Evolutionary conservation across 2,329 filamentous ascomycete genomes (phyloP).

Genomic region (Hypoxylon sp.): DNA sequence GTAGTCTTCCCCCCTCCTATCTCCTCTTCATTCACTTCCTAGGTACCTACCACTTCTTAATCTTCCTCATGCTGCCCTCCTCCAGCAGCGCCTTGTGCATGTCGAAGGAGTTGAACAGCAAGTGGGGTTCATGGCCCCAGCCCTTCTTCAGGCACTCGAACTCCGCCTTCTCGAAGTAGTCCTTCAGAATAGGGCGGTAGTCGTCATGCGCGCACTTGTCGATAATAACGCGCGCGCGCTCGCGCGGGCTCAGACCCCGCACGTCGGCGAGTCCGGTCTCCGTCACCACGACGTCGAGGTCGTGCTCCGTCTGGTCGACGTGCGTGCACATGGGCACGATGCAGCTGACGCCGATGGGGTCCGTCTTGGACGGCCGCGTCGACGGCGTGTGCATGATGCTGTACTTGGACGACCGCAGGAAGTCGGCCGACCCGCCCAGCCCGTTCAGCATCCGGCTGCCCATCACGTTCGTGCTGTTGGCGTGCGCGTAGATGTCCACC

Average conservation of each 20-base stretch:
- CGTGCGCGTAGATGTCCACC: slow-evolving; percentile 94
- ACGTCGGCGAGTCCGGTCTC: slow-evolving; percentile 86
- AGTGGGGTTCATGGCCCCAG: slow-evolving; percentile 90
- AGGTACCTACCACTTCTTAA: slow-evolving; percentile 73
- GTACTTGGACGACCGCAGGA: slow-evolving; percentile 80
- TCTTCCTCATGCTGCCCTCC: slow-evolving; percentile 88
- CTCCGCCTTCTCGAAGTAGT: slow-evolving; percentile 89
- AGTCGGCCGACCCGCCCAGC: slow-evolving; percentile 80
- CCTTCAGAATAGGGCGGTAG: slow-evolving; percentile 84
- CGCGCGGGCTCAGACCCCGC: slow-evolving; percentile 81
- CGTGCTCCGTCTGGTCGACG: slow-evolving; percentile 93
- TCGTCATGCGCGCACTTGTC: slow-evolving; percentile 88
- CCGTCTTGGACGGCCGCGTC: slow-evolving; percentile 83
- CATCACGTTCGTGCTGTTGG: slow-evolving; percentile 92
- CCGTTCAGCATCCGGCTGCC: slow-evolving; percentile 85
- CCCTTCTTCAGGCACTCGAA: slow-evolving; percentile 88
- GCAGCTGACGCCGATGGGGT: slow-evolving; percentile 85
- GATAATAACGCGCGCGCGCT: slow-evolving; percentile 88
- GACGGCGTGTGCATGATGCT: slow-evolving; percentile 94
- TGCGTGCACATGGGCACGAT: slow-evolving; percentile 97
- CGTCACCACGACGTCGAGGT: slow-evolving; percentile 89
- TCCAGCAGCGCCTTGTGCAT: slow-evolving; percentile 88
- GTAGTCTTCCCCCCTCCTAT: not conserved
- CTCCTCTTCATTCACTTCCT: not conserved
- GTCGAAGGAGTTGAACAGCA: slow-evolving; percentile 88